Evolutionary conservation across 768 basidiomycete species (phyloP), one percentile per base, ranked within the genome.

Genomic region (Macrocybe gigantea): DNA sequence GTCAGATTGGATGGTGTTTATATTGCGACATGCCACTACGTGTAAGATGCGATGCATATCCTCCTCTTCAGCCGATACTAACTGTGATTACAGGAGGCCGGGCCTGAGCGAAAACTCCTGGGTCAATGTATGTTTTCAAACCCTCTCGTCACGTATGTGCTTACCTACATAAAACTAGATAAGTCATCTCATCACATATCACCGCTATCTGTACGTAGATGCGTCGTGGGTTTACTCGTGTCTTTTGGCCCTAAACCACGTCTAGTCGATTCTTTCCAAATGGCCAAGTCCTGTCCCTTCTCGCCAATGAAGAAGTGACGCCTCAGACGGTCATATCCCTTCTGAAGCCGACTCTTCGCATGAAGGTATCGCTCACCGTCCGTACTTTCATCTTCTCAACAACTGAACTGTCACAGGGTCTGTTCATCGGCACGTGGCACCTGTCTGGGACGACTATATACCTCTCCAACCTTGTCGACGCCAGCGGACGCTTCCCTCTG

Each of bases 1-100:
- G 63, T 95, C 41, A 81, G 93, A 35, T 61, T 85, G 53, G 93
- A 95, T 51, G 93, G 93, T 1, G 83, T 92, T 7, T 95, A 95
- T 61, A 93, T 96, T 44, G 84, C 90, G 14, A 86, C 89, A 13
- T 94, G 92, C 58, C 92, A 93, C 63, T 95, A 90, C 55, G 70
- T 85, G 88, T 88, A 62, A 51, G 81, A 64, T 44, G 30, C n/a
- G n/a, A 47, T 40, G 35, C 39, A 13, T 41, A 33, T 42, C 49
- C 42, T 33, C 44, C 13, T 15, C 42, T 47, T 44, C 38, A 32
- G 39, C 44, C 45, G 42, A 34, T 58, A 42, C 49, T 32, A 42
- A 36, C 49, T 52, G 53, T 50, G 36, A 12, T 32, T 13, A 15
- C 49, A 88, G 82, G 38, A 86, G 89, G 13, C 73, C 74, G 6